Base-by-base conservation (phyloP, 176 grass and related monocot genomes). In the Ensete glaucum region DNA sequence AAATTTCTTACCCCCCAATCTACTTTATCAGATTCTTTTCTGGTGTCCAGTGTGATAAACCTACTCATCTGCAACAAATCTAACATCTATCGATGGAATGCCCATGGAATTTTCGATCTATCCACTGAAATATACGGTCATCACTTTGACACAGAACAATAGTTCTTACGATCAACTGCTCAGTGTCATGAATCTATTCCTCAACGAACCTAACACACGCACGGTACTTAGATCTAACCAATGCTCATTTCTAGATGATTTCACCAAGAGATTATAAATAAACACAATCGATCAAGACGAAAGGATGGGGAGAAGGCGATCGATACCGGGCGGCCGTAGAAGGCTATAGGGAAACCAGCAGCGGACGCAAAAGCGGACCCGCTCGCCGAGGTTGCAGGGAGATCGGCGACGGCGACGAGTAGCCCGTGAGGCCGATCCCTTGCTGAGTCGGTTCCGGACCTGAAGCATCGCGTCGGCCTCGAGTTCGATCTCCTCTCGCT, bases 311-410 rank as follows among this genome's bases (percentile, higher is more conserved):
- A 70, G 48, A 24, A 50, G 43, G 67, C 15, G 24, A 50, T 20
- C 15, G 4, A n/a, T 11, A 70, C 67, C 67, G 50, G 9, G 67
- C 67, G 67, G 16, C 67, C 67, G 16, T 70, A 70, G 14, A 70
- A 50, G 13, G 67, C 67, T 14, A 70, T n/a, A 10, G 43, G 67
- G 17, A 70, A 70, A 19, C 50, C 67, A 27, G 43, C 67, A 70
- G 15, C 34, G 67, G 67, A 69, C 67, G 67, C 67, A 69, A 29
- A 69, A 49, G 67, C 50, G 67, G 13, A 70, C 67, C 17, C 67
- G 67, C 34, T 70, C 67, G 6, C 43, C 17, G 43, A 70, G 29
- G 48, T 9, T 70, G 2, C 67, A 8, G 67, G 67, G 29, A 70
- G 67, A 13, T 70, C 67, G 19, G 67, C 67, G 67, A 70, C 50